A percentile compares a stretch with the other conserved stretches of the same genome.
These are phyloP conservation scores for Taiwanofungus camphoratus DNA, from an alignment of 1,284 basidiomycete species.

Conservation along the genomic window DNA sequence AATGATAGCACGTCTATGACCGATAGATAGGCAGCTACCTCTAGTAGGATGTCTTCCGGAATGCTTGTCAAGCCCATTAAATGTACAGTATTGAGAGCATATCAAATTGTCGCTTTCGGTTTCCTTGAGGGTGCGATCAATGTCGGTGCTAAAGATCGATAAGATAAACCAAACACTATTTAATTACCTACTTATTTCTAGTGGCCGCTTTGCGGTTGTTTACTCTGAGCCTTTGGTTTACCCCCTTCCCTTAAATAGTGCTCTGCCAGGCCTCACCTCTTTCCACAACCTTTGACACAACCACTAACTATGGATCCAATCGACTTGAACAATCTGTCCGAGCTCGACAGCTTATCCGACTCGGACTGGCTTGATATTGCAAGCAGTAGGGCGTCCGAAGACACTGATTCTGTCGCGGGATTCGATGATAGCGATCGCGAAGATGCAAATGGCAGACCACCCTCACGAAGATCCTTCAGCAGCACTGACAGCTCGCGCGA, in stretches of 20 bases:
- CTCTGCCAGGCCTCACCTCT: constrained; percentile 16
- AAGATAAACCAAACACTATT: too few relatives aligned
- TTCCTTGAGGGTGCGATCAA: too few relatives aligned
- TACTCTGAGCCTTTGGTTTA: too few relatives aligned
- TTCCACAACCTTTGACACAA: constrained; percentile 24
- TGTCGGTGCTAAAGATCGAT: too few relatives aligned
- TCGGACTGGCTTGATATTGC: constrained; percentile 76
- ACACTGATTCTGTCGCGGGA: constrained; percentile 54
- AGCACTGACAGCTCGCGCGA: constrained; percentile 60
- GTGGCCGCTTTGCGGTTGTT: too few relatives aligned
- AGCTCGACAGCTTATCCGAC: constrained; percentile 63
- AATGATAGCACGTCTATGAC: constrained; percentile 41
- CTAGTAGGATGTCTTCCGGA: constrained; percentile 36
- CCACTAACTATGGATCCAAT: constrained; percentile 29
- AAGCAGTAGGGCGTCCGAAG: constrained; percentile 59
- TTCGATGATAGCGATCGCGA: constrained; percentile 56
- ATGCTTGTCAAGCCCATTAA: constrained; percentile 20
- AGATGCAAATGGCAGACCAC: constrained; percentile 41
- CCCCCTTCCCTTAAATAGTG: constrained; percentile 21
- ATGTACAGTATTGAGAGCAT: too few relatives aligned
- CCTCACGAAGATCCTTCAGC: constrained; percentile 60
- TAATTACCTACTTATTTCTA: too few relatives aligned
- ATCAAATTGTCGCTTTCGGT: too few relatives aligned
- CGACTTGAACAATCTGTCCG: constrained; percentile 39
- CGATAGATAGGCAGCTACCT: constrained; percentile 27